Percentiles rank a stretch among this genome's conserved stretches.
These are phyloP conservation scores for Mycena sanguinolenta DNA, from an alignment of 768 basidiomycete species.

Conservation along the genomic window DNA sequence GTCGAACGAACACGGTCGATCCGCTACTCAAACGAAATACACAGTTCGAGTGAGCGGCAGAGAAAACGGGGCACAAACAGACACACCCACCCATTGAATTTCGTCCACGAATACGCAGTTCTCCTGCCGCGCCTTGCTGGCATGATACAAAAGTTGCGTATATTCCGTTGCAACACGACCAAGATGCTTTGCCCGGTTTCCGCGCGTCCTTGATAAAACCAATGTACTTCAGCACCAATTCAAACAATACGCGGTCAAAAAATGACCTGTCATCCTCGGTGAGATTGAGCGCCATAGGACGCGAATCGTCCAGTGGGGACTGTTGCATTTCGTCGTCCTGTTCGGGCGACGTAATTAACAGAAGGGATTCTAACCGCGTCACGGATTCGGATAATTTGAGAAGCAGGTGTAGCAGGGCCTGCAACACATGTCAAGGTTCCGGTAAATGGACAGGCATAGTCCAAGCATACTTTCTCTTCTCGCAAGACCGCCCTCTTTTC, in stretches of 20 bases:
- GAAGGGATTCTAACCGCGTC: conserved; percentile 86
- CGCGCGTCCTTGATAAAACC: conserved; percentile 58
- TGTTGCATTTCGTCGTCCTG: conserved; percentile 55
- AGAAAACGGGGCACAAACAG: conserved; percentile 9
- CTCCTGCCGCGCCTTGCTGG: conserved; percentile 82
- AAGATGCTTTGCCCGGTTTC: conserved; percentile 83
- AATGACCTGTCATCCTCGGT: conserved; percentile 59
- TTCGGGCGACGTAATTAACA: conserved; percentile 73
- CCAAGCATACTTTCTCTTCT: conserved; percentile 81
- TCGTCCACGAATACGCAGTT: conserved; percentile 85
- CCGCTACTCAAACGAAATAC: conserved; percentile 59
- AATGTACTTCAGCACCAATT: not conserved
- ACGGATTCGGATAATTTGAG: conserved; percentile 95
- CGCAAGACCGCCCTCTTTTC: conserved; percentile 80
- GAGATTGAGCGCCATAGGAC: conserved; percentile 50
- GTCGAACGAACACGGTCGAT: conserved; percentile 88
- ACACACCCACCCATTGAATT: conserved; percentile 82
- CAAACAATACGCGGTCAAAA: conserved; percentile 15
- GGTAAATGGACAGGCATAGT: conserved; percentile 9
- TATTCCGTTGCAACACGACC: conserved; percentile 91
- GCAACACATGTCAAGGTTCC: conserved; percentile 21
- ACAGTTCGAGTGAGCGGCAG: too few relatives aligned
- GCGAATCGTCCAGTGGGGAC: conserved; percentile 51
- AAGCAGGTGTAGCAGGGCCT: conserved; percentile 89
- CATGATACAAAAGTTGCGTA: conserved; percentile 91